These are phyloP conservation scores for Paraleonurus japonicus DNA, from an alignment of 257 asterid species.

Conservation along the genomic window DNA sequence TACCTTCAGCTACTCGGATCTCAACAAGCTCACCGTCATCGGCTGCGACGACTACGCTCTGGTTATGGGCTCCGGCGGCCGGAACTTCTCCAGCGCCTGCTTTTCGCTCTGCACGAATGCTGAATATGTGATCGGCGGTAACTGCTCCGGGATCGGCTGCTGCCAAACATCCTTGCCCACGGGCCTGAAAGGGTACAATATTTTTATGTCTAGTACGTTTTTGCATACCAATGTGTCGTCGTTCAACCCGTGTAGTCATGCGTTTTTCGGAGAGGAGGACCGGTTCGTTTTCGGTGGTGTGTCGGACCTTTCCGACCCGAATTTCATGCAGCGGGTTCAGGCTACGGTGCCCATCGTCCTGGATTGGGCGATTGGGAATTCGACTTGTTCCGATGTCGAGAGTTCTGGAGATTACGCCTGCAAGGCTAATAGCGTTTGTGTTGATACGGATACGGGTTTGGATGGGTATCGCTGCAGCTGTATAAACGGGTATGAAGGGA, in stretches of 20 bases:
- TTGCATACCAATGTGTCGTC: constrained; percentile 31
- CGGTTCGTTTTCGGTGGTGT: constrained; percentile 48
- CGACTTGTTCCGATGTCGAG: constrained; percentile 33
- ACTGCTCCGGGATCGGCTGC: constrained; percentile 67
- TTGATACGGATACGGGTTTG: neutral
- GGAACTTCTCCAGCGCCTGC: constrained; percentile 51
- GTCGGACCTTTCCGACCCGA: constrained; percentile 50
- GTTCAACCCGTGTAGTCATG: constrained; percentile 57
- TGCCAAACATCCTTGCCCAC: constrained; percentile 63
- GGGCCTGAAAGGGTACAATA: constrained; percentile 26
- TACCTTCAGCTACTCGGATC: constrained; percentile 51
- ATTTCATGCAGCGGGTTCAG: constrained; percentile 31
- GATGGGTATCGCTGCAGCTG: neutral
- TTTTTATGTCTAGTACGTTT: neutral
- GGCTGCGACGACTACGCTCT: constrained; percentile 66
- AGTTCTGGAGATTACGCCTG: neutral
- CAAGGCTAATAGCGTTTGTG: neutral
- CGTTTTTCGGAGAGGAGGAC: constrained; percentile 59
- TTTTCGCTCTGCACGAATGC: constrained; percentile 38
- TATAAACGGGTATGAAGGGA: neutral
- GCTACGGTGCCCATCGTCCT: constrained; percentile 49
- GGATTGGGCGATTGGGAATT: constrained; percentile 74
- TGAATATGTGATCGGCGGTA: constrained; percentile 39
- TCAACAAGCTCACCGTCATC: constrained; percentile 49
- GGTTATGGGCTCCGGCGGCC: constrained; percentile 21